A percentile compares a stretch with the other conserved stretches of the same genome.
Evolutionary conservation across 306 rosid genomes (phyloP).

Genomic region (Prunus fruticosa): DNA sequence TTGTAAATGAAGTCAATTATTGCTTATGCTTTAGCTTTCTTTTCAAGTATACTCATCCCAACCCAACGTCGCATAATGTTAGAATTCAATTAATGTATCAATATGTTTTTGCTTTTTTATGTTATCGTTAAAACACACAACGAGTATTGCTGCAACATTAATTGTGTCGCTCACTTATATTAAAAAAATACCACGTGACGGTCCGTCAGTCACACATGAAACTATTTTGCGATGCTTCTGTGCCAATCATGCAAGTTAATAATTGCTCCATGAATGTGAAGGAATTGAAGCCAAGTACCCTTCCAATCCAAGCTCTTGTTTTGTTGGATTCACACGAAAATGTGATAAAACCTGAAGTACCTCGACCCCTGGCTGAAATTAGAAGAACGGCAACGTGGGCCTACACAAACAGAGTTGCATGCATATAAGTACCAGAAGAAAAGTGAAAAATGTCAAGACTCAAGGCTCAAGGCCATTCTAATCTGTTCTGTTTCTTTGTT

Average conservation of each 20-base stretch:
- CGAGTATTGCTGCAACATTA: too few species aligned
- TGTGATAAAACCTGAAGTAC: conserved; percentile 1
- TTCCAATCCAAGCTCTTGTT: neutral
- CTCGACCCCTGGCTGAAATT: conserved; percentile 12
- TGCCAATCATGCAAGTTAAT: neutral
- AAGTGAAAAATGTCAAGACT: neutral
- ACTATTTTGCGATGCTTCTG: too few species aligned
- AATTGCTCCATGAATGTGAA: neutral
- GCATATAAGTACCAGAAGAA: neutral
- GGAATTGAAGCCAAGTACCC: neutral
- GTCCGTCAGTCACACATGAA: too few species aligned
- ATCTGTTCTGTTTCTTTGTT: neutral
- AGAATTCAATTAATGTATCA: too few species aligned
- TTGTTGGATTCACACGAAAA: conserved; percentile 2
- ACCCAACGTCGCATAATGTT: too few species aligned
- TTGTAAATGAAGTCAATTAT: neutral
- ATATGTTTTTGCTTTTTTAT: too few species aligned
- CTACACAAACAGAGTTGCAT: neutral
- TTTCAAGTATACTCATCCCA: too few species aligned
- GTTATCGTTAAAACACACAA: too few species aligned
- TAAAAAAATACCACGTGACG: too few species aligned
- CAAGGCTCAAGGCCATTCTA: neutral
- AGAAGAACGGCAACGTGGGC: conserved; percentile 4
- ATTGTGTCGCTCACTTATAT: too few species aligned
- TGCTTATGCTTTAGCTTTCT: neutral